A percentile compares a stretch with the other conserved stretches of the same genome.
These are phyloP conservation scores for Gautieria morchelliformis DNA, from an alignment of 768 basidiomycete genomes.

Conservation along the genomic window DNA sequence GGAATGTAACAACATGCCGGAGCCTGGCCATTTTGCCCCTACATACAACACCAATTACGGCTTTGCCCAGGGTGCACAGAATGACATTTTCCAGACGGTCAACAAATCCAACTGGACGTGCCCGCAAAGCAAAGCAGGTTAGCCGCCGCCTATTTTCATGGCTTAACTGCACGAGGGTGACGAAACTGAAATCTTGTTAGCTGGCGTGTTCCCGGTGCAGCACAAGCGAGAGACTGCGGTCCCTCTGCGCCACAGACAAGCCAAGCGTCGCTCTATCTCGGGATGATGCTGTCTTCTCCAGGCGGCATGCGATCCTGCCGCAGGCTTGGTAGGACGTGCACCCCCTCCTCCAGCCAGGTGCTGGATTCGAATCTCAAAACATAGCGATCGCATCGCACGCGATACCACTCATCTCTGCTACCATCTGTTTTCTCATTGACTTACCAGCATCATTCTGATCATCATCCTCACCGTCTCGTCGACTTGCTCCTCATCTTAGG, in stretches of 20 bases:
- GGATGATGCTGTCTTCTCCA: background rate
- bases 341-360: too few relatives aligned
- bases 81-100: slow-evolving; percentile 49
- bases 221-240: background rate
- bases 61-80: slow-evolving; percentile 61
- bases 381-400: too few relatives aligned
- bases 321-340: too few relatives aligned
- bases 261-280: background rate
- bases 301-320: too few relatives aligned
- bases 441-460: background rate
- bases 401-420: background rate
- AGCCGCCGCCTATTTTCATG: background rate
- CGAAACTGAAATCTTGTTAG: background rate
- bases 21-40: slow-evolving; percentile 4
- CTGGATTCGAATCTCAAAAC: too few relatives aligned
- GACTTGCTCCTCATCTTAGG: too few relatives aligned
- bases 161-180: too few relatives aligned
- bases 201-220: background rate
- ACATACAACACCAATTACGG: slow-evolving; percentile 60
- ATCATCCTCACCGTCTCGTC: too few relatives aligned
- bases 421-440: background rate
- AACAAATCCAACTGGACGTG: slow-evolving; percentile 4
- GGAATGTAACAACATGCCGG: slow-evolving; percentile 16
- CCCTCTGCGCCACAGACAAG: background rate
- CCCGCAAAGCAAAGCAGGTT: slow-evolving; percentile 7